These are phyloP conservation scores for Aspergillus bombycis DNA, from an alignment of 2,329 filamentous ascomycete genomes.

Conservation along the genomic window DNA sequence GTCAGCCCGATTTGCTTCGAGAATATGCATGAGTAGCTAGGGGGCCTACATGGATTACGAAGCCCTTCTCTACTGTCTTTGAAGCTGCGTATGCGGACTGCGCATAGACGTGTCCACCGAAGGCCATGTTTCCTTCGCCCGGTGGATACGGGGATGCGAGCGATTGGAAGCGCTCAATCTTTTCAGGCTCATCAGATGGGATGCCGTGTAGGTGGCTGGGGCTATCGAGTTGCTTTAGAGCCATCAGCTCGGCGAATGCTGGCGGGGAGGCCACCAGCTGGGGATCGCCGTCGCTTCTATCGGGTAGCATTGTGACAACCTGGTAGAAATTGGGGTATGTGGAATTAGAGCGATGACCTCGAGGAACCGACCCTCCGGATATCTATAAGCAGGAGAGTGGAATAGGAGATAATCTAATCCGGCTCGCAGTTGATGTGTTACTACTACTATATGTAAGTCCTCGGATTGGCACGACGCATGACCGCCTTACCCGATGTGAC, in stretches of 20 bases:
- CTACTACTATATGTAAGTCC: background rate
- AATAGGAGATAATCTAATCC: background rate
- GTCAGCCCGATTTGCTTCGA: background rate
- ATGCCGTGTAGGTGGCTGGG: conserved; percentile 6
- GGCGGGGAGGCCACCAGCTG: conserved; percentile 18
- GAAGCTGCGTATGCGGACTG: conserved; percentile 61
- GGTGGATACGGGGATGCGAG: conserved; percentile 45
- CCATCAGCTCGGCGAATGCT: conserved; percentile 37
- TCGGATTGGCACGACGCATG: background rate
- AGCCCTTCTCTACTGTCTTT: conserved; percentile 55
- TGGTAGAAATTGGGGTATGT: background rate
- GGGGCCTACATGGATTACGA: conserved; percentile 54
- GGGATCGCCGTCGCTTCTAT: conserved; percentile 8
- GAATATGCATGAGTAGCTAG: background rate
- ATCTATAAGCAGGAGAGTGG: background rate
- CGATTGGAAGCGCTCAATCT: conserved; percentile 34
- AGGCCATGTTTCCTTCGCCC: conserved; percentile 47
- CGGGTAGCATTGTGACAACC: conserved; percentile 20
- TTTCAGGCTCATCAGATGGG: conserved; percentile 26
- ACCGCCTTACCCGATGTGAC: conserved; percentile 3
- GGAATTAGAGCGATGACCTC: background rate
- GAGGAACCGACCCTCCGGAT: background rate
- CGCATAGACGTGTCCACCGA: conserved; percentile 61
- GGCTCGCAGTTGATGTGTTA: background rate
- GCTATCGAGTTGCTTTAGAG: conserved; percentile 31